Evolutionary conservation across 345 rosid genomes (phyloP), one percentile per base, ranked within the genome.

Genomic region (Eucalyptus leucophloia): DNA sequence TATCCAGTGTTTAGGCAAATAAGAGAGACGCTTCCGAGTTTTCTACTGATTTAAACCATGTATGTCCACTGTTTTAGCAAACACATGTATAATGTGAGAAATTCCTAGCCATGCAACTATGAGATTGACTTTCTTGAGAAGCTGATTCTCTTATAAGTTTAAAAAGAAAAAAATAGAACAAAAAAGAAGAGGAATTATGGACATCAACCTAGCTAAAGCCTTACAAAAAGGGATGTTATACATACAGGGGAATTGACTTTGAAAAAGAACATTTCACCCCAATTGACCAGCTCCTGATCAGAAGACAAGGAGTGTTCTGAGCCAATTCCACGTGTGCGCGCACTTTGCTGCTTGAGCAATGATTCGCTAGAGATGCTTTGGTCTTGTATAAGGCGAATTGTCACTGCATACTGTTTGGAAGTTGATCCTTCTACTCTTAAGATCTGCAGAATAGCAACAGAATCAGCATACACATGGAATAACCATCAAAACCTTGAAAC

Each of bases 251-350:
- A 93, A 88, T 97, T 96, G 54, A 96, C 94, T 94, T 94, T 97
- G 91, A 98, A 97, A 95, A 97, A 97, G 94, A 97, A 96, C 80
- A 96, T 92, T 93, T 98, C 99, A 93, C 89, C 93, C 99, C 99
- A 98, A 90, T 91, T 88, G 88, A 96, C 96, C 86, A 92, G 86
- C 90, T 94, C 96, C 60, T 89, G 91, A 91, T 94, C 94, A 51
- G 96, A 92, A 86, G 97, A 92, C 8, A 90, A 90, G 12, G 92
- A 86, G 86, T 89, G 86, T 87, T 90, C 93, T 90, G 98, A 94
- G 86, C 91, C 92, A 90, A 93, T 91, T 90, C 99, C 98, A 89
- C 96, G 90, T 72, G 99, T 98, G 87, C 99, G 98, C 89, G 97
- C 96, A 93, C 96, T 95, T 93, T 98, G 98, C 88, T 95, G 95